Percentiles rank a stretch among this genome's conserved stretches.
Conservation (phyloP, 495 filamentous ascomycete genomes). For the Penicillium angulare region DNA sequence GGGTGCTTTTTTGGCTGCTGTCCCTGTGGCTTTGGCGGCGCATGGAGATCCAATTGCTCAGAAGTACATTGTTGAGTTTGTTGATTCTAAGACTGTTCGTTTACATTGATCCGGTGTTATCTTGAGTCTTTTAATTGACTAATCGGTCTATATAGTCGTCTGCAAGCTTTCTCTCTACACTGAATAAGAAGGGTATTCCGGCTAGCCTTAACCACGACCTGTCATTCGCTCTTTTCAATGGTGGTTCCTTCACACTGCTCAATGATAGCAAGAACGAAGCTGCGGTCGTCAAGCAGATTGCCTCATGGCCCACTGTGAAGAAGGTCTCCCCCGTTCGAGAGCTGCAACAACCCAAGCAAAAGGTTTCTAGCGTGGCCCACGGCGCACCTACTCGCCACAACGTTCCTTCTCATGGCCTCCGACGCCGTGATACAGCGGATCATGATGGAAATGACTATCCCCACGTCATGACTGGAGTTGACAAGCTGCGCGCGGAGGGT, state of each 20-base stretch:
- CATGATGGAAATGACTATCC: slow-evolving; percentile 9
- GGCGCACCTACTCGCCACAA: background rate
- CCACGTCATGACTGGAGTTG: slow-evolving; percentile 22
- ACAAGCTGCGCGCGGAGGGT: slow-evolving; percentile 20
- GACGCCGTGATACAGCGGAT: background rate
- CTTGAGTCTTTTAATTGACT: background rate
- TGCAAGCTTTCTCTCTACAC: slow-evolving; percentile 9
- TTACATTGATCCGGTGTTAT: background rate
- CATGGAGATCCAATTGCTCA: slow-evolving; percentile 11
- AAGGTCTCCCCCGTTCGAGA: slow-evolving; percentile 15
- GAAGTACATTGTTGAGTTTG: slow-evolving; percentile 23
- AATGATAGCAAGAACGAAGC: slow-evolving; percentile 5
- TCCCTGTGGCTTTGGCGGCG: slow-evolving; percentile 15
- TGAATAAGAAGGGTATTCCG: slow-evolving; percentile 6
- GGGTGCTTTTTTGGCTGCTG: slow-evolving; percentile 5
- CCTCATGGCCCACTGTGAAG: slow-evolving; percentile 10
- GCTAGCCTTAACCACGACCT: slow-evolving; percentile 10
- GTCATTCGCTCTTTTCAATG: slow-evolving; percentile 17
- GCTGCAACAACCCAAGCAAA: background rate
- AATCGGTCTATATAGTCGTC: slow-evolving; percentile 6
- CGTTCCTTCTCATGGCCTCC: background rate
- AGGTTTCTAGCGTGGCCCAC: slow-evolving; percentile 1
- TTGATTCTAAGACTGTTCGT: slow-evolving; percentile 9
- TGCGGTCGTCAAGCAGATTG: slow-evolving; percentile 11
- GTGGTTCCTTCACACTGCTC: slow-evolving; percentile 15